A percentile compares a stretch with the other conserved stretches of the same genome.
phyloP scores from a whole-genome alignment of 805 yeast genomes.

The Yamadazyma ubonensis region DNA sequence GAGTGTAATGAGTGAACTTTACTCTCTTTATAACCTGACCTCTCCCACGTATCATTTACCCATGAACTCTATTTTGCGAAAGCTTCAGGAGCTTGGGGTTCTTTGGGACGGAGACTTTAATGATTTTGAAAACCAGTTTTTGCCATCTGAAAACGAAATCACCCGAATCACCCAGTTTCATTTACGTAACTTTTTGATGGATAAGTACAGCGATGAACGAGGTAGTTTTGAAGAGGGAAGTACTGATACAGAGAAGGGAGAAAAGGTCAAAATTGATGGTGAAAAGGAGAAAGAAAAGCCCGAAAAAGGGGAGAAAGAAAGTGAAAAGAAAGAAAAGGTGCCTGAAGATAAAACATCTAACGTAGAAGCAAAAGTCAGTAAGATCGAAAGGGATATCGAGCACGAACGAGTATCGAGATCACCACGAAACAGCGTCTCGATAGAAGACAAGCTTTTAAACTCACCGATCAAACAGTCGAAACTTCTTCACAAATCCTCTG shows the following conservation, averaged over 20 bases:
- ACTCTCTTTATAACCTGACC: conserved; percentile 52
- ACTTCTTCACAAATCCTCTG: conserved; percentile 15
- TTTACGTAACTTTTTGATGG: conserved; percentile 69
- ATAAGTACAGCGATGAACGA: conserved; percentile 42
- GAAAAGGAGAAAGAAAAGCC: conserved; percentile 20
- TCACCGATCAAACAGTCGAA: conserved; percentile 9
- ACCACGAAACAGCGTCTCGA: too few relatives aligned
- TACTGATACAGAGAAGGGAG: too few relatives aligned
- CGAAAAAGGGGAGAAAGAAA: conserved; percentile 16
- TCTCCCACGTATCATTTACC: conserved; percentile 65
- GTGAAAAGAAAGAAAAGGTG: conserved; percentile 6
- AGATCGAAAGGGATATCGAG: conserved; percentile 27
- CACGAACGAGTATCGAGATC: conserved; percentile 13
- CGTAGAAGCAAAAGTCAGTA: conserved; percentile 24
- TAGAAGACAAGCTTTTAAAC: not conserved
- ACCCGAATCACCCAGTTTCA: conserved; percentile 88
- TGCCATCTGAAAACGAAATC: conserved; percentile 93
- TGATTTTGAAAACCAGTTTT: conserved; percentile 71
- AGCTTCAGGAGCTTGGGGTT: conserved; percentile 77
- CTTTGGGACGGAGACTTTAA: conserved; percentile 84
- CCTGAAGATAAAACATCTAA: conserved; percentile 3
- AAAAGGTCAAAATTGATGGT: too few relatives aligned
- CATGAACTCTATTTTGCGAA: conserved; percentile 66
- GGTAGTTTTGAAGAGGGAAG: too few relatives aligned
- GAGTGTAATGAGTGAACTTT: conserved; percentile 44